Percentiles rank a stretch among this genome's conserved stretches.
phyloP scores from a whole-genome alignment of 345 rosid genomes.

The Pugionium dolabratum region DNA sequence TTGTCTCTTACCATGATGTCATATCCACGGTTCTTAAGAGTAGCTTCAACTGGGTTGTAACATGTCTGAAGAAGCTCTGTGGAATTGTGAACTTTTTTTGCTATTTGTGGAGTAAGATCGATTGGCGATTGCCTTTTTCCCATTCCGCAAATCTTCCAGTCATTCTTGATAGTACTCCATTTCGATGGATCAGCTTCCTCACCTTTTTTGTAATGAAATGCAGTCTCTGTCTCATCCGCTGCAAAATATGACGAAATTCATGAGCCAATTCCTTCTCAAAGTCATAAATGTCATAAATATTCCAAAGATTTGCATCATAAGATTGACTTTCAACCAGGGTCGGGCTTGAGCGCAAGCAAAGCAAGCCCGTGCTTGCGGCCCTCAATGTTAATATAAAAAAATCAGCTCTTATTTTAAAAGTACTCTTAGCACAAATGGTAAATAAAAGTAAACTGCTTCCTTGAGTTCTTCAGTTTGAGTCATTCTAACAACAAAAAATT shows the following conservation, averaged over 20 bases:
- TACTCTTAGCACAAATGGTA: no score
- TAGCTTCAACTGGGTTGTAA: conserved; percentile 61
- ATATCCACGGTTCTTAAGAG: conserved; percentile 62
- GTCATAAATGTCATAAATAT: not conserved
- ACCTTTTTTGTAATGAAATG: conserved; percentile 34
- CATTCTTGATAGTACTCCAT: conserved; percentile 24
- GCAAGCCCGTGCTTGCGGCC: no score
- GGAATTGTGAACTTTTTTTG: conserved; percentile 27
- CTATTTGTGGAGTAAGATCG: conserved; percentile 33
- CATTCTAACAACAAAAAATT: no score
- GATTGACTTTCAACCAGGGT: no score
- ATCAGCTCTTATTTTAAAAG: no score
- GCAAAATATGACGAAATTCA: not conserved
- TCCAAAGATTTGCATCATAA: not conserved
- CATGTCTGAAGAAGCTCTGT: conserved; percentile 31
- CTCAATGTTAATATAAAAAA: no score
- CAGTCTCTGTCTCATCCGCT: conserved; percentile 25
- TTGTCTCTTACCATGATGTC: conserved; percentile 62
- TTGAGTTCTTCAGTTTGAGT: no score
- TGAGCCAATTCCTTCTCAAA: not conserved
- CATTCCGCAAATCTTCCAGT: conserved; percentile 33
- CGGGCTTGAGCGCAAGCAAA: no score
- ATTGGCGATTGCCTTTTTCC: conserved; percentile 37
- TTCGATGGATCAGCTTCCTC: conserved; percentile 25
- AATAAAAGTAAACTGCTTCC: no score